These are phyloP conservation scores for Colletotrichum gigasporum DNA, from an alignment of 2,329 filamentous ascomycete genomes.

Conservation along the genomic window DNA sequence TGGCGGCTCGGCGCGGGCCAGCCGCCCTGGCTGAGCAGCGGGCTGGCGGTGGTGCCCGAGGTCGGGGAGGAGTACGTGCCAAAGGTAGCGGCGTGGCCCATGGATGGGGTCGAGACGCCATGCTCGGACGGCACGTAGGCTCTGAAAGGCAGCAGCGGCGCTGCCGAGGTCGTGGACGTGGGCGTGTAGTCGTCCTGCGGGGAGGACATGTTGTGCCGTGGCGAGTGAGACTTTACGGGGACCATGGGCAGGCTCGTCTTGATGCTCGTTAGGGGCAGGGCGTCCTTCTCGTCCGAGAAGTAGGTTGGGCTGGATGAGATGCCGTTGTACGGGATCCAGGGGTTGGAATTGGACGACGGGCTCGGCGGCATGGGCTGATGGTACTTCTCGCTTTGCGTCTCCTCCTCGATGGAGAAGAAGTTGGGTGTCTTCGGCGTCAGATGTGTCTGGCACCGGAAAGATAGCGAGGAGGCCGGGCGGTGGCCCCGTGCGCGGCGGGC, in stretches of 20 bases:
- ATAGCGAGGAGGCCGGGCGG: slow-evolving; percentile 55
- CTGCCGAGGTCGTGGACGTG: slow-evolving; percentile 43
- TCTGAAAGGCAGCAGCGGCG: slow-evolving; percentile 44
- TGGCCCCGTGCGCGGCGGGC: slow-evolving; percentile 37
- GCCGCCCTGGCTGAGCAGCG: slow-evolving; percentile 30
- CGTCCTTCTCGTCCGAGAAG: slow-evolving; percentile 13
- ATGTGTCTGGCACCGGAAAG: slow-evolving; percentile 61
- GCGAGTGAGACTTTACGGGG: slow-evolving; percentile 25
- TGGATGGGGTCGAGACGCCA: slow-evolving; percentile 34
- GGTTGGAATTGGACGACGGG: not conserved
- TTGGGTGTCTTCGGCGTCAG: slow-evolving; percentile 49
- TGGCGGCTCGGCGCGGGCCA: slow-evolving; percentile 24
- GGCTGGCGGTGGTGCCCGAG: slow-evolving; percentile 25
- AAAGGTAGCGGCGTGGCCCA: slow-evolving; percentile 9
- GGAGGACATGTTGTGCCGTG: slow-evolving; percentile 19
- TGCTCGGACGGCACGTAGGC: slow-evolving; percentile 42
- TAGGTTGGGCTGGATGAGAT: not conserved
- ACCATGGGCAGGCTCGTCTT: slow-evolving; percentile 18
- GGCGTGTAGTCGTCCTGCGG: slow-evolving; percentile 39
- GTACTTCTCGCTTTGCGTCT: slow-evolving; percentile 34
- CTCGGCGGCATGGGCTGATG: not conserved
- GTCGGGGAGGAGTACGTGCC: slow-evolving; percentile 24
- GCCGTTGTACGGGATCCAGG: slow-evolving; percentile 33
- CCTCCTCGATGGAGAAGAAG: slow-evolving; percentile 46
- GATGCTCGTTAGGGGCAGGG: slow-evolving; percentile 20